A percentile compares a stretch with the other conserved stretches of the same genome.
Conservation (phyloP, 768 basidiomycete species). For the Mrakia blollopis region DNA sequence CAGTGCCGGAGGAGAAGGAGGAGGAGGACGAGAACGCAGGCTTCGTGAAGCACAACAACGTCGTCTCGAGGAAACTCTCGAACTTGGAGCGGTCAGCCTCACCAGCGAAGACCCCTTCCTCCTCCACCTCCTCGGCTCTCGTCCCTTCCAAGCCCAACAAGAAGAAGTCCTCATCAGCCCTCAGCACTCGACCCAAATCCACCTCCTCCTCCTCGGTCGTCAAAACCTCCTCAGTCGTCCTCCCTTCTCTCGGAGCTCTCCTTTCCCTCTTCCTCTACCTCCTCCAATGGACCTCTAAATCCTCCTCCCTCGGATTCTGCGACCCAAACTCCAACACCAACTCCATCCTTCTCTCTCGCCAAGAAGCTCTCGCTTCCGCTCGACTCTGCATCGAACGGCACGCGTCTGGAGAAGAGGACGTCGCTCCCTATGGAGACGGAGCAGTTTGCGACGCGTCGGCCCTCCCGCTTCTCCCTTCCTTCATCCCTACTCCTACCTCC, state of each 20-base stretch:
- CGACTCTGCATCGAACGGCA: slow-evolving; percentile 36
- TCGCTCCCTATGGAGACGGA: slow-evolving; percentile 32
- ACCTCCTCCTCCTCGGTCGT: background rate
- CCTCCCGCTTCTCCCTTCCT: slow-evolving; percentile 38
- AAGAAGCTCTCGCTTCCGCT: slow-evolving; percentile 34
- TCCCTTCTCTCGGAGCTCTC: slow-evolving; percentile 22
- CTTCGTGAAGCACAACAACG: slow-evolving; percentile 21
- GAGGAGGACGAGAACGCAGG: slow-evolving; percentile 6
- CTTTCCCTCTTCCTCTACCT: slow-evolving; percentile 20
- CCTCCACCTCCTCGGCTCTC: slow-evolving; percentile 1
- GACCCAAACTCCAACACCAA: slow-evolving; percentile 42
- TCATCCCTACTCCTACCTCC: slow-evolving; percentile 38
- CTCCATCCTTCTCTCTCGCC: slow-evolving; percentile 36
- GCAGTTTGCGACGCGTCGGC: slow-evolving; percentile 39
- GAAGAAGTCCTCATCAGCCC: slow-evolving; percentile 2
- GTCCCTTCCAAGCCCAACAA: background rate
- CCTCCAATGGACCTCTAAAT: slow-evolving; percentile 17
- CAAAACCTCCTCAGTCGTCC: background rate
- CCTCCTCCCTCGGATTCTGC: slow-evolving; percentile 44
- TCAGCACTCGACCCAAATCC: background rate
- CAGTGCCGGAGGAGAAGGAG: background rate
- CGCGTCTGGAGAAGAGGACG: slow-evolving; percentile 28
- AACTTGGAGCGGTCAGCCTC: background rate
- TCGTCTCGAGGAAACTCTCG: slow-evolving; percentile 22
- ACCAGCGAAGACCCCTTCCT: background rate